Percentiles rank a stretch among this genome's conserved stretches.
Conservation (phyloP, 768 basidiomycete species). For the Leccinum imitatum region DNA sequence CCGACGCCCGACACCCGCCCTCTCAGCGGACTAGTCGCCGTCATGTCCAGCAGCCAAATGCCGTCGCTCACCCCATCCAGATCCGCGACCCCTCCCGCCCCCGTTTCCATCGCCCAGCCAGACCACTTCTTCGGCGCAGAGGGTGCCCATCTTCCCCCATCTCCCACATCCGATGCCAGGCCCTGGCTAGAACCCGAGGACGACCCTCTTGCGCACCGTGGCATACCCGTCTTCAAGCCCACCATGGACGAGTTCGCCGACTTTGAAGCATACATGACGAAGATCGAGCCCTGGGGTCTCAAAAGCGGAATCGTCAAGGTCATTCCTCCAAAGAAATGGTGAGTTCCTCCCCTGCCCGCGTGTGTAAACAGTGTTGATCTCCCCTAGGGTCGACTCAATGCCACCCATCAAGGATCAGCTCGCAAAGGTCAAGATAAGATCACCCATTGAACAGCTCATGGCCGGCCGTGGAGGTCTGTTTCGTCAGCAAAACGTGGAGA, state of each 20-base stretch:
- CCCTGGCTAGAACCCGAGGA: conserved; percentile 76
- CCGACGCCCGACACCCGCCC: conserved; percentile 12
- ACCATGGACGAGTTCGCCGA: conserved; percentile 88
- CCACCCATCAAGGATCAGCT: conserved; percentile 75
- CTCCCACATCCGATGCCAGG: conserved; percentile 61
- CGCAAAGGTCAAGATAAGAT: conserved; percentile 71
- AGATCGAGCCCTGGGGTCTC: conserved; percentile 86
- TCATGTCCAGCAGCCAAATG: conserved; percentile 28
- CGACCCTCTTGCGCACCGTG: conserved; percentile 78
- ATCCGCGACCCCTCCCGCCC: conserved; percentile 46
- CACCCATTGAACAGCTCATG: conserved; percentile 94
- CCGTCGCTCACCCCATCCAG: conserved; percentile 40
- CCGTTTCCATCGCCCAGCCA: conserved; percentile 60
- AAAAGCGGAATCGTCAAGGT: conserved; percentile 94
- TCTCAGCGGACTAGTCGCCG: conserved; percentile 6
- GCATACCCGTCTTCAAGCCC: conserved; percentile 96
- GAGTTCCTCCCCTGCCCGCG: conserved; percentile 31
- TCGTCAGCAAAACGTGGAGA: conserved; percentile 88
- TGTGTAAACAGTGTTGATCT: conserved; percentile 17
- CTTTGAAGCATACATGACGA: conserved; percentile 89
- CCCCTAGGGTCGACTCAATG: conserved; percentile 63
- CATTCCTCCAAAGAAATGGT: conserved; percentile 95
- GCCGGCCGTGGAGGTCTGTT: conserved; percentile 83
- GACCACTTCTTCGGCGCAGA: conserved; percentile 81
- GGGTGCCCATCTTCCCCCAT: conserved; percentile 45